Evolutionary conservation across 352 stramenopile species (phyloP), one percentile per base, ranked within the genome.

Genomic region (Pythium brachiatum): DNA sequence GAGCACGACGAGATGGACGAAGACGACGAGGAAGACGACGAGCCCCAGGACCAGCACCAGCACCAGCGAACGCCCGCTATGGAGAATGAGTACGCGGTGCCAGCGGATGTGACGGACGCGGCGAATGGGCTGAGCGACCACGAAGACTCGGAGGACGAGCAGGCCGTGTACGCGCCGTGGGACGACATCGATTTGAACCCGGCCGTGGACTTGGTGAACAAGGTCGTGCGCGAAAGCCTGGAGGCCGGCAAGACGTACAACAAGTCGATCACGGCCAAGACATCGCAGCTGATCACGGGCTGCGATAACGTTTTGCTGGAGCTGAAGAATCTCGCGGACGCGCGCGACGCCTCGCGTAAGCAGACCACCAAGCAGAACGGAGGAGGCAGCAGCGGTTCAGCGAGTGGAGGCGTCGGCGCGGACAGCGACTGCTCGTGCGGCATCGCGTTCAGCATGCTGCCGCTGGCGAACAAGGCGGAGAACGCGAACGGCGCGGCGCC

Each of bases 221-320:
- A 76, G 53, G 62, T 94, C 2, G 69, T 90, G n/a, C 75, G 79
- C 16, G 81, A 89, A 20, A 78, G 79, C 27, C 60, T 92, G 27
- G 85, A 94, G 41, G 85, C 83, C 27, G 85, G 81, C 53, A 91
- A 92, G 69, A 89, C 83, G 27, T 94, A 91, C 72, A 94, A 92
- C 71, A 90, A 91, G 60, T 89, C 81, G 51, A 90, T 94, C 57
- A 86, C 82, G 27, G 73, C 82, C 58, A 92, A 90, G 73, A 94
- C 85, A 4, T 89, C 84, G 20, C 84, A 86, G 66, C 53, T 94
- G 25, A 73, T 94, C 56, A 83, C 75, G 25, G 85, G 83, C n/a
- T 92, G 81, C 55, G 85, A 94, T 43, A 81, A 60, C 20, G 66
- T 94, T 18, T 64, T 94, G 43, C 62, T 92, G 18, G 85, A 94